phyloP scores from a whole-genome alignment of 202 grass and related monocot genomes.

The Elaeis oleifera region DNA sequence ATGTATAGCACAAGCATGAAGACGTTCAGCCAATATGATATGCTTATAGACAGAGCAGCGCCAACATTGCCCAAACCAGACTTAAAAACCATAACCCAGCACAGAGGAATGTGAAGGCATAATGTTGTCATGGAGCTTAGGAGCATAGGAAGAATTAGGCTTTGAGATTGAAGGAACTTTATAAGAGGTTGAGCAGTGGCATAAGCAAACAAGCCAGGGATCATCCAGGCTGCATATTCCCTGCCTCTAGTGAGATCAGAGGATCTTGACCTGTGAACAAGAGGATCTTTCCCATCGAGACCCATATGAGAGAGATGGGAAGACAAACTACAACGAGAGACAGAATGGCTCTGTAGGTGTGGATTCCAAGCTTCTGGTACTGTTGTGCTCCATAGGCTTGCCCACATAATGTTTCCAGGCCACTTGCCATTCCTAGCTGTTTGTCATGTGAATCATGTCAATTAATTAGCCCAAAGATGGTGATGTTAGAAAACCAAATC shows the following conservation, averaged over 20 bases:
- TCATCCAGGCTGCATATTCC: slow-evolving; percentile 46
- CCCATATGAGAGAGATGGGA: slow-evolving; percentile 46
- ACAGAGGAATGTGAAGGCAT: slow-evolving; percentile 41
- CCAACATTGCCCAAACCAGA: slow-evolving; percentile 51
- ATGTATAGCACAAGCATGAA: slow-evolving; percentile 46
- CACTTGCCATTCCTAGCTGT: slow-evolving; percentile 50
- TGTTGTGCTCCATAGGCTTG: slow-evolving; percentile 63
- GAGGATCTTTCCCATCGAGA: slow-evolving; percentile 41
- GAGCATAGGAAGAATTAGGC: slow-evolving; percentile 54
- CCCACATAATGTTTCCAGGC: slow-evolving; percentile 58
- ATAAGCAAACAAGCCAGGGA: slow-evolving; percentile 56
- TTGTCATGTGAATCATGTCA: neutral
- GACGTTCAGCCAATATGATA: slow-evolving; percentile 50
- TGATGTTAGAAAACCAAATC: no score
- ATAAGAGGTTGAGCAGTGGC: slow-evolving; percentile 44
- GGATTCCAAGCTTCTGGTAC: slow-evolving; percentile 41
- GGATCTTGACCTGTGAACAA: slow-evolving; percentile 50
- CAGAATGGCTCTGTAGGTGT: slow-evolving; percentile 44
- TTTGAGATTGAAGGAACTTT: slow-evolving; percentile 54
- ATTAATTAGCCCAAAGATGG: no score
- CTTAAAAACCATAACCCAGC: slow-evolving; percentile 66
- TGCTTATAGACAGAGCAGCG: slow-evolving; percentile 55
- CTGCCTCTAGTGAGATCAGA: slow-evolving; percentile 47
- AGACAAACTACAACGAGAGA: slow-evolving; percentile 36
- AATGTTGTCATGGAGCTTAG: slow-evolving; percentile 40